These are phyloP conservation scores for Solanum virginianum DNA, from an alignment of 257 asterid species.

Conservation along the genomic window DNA sequence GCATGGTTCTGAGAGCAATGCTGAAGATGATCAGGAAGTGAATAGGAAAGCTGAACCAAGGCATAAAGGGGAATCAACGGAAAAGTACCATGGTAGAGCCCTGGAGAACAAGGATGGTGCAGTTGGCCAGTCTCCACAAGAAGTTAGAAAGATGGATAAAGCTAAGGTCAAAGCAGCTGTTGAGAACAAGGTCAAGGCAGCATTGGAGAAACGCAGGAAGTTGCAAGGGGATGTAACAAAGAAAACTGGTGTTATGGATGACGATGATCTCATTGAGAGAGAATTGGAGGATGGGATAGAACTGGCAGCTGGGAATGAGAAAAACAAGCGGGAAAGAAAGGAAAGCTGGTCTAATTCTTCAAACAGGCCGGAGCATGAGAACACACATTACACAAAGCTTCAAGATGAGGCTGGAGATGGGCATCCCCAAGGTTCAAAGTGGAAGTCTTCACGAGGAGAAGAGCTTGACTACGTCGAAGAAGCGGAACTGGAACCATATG, in stretches of 20 bases:
- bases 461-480: slow-evolving; percentile 59
- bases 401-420: slow-evolving; percentile 24
- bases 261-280: slow-evolving; percentile 57
- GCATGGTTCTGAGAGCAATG: slow-evolving; percentile 17
- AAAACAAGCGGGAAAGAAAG: slow-evolving; percentile 30
- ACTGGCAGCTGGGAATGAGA: slow-evolving; percentile 44
- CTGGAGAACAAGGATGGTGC: slow-evolving; percentile 6
- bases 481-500: slow-evolving; percentile 61
- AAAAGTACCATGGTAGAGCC: slow-evolving; percentile 18
- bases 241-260: slow-evolving; percentile 48
- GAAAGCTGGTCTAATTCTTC: slow-evolving; percentile 34
- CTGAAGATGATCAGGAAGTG: slow-evolving; percentile 23
- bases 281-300: slow-evolving; percentile 68
- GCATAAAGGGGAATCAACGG: slow-evolving; percentile 32
- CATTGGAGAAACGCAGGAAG: slow-evolving; percentile 52
- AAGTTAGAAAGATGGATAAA: slow-evolving; percentile 40
- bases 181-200: slow-evolving; percentile 32
- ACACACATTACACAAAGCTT: slow-evolving; percentile 5
- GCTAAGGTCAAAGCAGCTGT: slow-evolving; percentile 72
- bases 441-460: slow-evolving; percentile 25
- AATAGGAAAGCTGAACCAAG: slow-evolving; percentile 29
- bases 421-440: slow-evolving; percentile 24
- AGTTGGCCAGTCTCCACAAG: slow-evolving; percentile 19
- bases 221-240: slow-evolving; percentile 54
- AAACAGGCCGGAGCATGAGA: slow-evolving; percentile 27